Conservation (phyloP, 164 flowering plant species). For the Kingdonia uniflora region DNA sequence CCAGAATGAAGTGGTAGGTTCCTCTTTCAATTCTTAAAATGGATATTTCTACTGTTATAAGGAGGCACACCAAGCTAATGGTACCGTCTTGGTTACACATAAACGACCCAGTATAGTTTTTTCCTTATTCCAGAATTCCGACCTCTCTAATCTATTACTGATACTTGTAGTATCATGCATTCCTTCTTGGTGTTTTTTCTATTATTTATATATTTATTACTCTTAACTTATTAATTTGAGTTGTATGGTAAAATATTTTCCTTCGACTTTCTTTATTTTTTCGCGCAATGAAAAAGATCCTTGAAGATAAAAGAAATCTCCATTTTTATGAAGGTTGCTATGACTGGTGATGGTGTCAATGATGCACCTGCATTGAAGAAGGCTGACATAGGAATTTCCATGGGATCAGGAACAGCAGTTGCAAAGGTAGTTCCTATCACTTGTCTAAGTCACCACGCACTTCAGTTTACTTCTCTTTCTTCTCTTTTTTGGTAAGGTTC, state of each 20-base stretch:
- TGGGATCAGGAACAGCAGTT: slow-evolving; percentile 99
- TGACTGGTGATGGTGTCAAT: slow-evolving; percentile 99
- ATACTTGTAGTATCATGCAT: no score
- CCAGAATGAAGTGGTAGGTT: slow-evolving; percentile 94
- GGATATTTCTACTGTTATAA: no score
- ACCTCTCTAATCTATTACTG: no score
- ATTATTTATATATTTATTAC: no score
- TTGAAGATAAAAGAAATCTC: slow-evolving; percentile 1
- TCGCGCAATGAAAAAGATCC: slow-evolving; percentile 5
- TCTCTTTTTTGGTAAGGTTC: background rate
- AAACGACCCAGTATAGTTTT: no score
- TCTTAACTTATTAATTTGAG: no score
- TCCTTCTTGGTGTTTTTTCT: no score
- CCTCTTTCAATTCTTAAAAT: background rate
- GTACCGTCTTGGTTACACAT: no score
- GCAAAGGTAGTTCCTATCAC: slow-evolving; percentile 55
- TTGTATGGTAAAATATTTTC: no score
- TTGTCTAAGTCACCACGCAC: background rate
- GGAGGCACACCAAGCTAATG: no score
- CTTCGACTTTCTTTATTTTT: no score
- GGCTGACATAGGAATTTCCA: slow-evolving; percentile 96
- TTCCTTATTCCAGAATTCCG: no score
- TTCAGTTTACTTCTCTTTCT: background rate
- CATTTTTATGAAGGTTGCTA: slow-evolving; percentile 63
- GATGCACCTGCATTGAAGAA: slow-evolving; percentile 99